These are phyloP conservation scores for Evernia prunastri DNA, from an alignment of 495 filamentous ascomycete species.

Conservation along the genomic window DNA sequence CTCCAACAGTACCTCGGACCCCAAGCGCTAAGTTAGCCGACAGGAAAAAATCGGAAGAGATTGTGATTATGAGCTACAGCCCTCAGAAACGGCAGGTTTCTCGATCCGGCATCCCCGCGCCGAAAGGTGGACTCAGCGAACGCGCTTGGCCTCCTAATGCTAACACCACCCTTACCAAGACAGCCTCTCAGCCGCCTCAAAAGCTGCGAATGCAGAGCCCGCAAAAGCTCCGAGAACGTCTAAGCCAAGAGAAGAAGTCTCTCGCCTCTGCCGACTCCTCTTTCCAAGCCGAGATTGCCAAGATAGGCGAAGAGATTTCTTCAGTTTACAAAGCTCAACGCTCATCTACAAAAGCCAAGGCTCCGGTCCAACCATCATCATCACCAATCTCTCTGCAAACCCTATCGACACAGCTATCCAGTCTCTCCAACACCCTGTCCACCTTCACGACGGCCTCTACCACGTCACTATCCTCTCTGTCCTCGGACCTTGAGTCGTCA, in stretches of 20 bases:
- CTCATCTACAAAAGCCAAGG: conserved; percentile 16
- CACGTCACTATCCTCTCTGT: conserved; percentile 52
- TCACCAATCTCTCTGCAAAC: conserved; percentile 10
- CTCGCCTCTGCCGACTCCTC: conserved; percentile 61
- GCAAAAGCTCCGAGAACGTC: conserved; percentile 85
- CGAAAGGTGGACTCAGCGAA: conserved; percentile 46
- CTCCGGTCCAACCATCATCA: conserved; percentile 17
- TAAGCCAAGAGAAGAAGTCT: conserved; percentile 70
- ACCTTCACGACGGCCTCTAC: conserved; percentile 56
- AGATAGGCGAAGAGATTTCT: conserved; percentile 77
- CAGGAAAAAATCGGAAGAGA: conserved; percentile 36
- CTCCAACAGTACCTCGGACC: conserved; percentile 9
- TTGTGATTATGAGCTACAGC: conserved; percentile 39
- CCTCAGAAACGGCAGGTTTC: conserved; percentile 46
- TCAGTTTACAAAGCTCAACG: conserved; percentile 41
- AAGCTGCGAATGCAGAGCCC: conserved; percentile 84
- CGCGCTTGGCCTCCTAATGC: conserved; percentile 42
- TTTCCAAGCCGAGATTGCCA: conserved; percentile 68
- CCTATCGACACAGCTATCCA: conserved; percentile 21
- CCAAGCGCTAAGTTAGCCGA: conserved; percentile 32
- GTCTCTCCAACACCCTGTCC: conserved; percentile 26
- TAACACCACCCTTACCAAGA: conserved; percentile 29
- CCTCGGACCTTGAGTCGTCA: conserved; percentile 60
- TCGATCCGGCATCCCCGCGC: conserved; percentile 45
- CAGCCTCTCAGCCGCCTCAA: conserved; percentile 39